Base-by-base conservation (phyloP, 345 rosid species). In the Acer yangbiense region DNA sequence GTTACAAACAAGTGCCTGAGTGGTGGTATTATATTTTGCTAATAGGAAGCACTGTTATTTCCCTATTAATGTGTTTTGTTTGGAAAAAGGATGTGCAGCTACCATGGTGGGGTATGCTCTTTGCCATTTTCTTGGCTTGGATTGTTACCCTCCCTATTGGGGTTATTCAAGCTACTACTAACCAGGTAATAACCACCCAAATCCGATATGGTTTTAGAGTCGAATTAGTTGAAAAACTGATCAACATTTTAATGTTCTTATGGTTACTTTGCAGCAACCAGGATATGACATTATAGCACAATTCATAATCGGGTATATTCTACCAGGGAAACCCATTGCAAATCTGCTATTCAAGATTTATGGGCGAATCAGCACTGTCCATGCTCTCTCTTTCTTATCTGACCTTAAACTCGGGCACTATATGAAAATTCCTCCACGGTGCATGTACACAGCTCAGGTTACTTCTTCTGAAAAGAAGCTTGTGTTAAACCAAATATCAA, bases 361-460 rank as follows among this genome's bases (percentile, higher is more conserved):
- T 6, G 98, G 99, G 46, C 75, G 99, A 62, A 97, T 90, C 85
- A 97, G 99, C 84, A 91, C 99, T 0, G 72, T 97, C 71, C 99
- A 97, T 48, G 99, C 98, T 71, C 95, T 97, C 71, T 93, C 99
- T 68, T 97, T 97, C 91, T 84, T 97, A 65, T 88, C 98, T 9
- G 99, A 97, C 85, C 99, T 97, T 76, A 97, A 97, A 85, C 98
- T 94, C 10, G 99, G 98, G 20, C 98, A 94, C 80, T 97, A 97
- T 88, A 94, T 97, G 99, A 94, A 97, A 76, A 97, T 97, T 71
- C 99, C 99, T 60, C 99, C 99, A 0, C 91, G 98, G 8, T 90
- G 98, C 85, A 93, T 97, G 99, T 97, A 91, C 84, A 88, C 85
- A 0, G 98, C 98, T 79, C 99, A 97, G 97, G 97, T 93, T 73